Conservation (phyloP, 192 early-diverging fungal genomes). For the Rhizophagus sp. region DNA sequence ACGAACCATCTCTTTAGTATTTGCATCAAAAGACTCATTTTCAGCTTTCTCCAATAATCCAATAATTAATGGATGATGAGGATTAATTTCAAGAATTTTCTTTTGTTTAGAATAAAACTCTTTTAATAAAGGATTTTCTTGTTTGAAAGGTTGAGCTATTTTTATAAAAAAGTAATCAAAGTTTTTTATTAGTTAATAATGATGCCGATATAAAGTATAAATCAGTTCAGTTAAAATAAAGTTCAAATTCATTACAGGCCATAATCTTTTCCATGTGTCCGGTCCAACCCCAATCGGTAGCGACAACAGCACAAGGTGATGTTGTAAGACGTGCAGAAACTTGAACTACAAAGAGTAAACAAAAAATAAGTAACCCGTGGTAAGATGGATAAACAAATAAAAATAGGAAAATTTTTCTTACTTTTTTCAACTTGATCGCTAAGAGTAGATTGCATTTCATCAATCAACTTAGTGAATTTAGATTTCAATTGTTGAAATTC, state of each 20-base stretch:
- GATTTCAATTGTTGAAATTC: slow-evolving; percentile 50
- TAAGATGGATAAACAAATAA: neutral
- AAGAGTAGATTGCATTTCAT: slow-evolving; percentile 56
- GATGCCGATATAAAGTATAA: too few relatives aligned
- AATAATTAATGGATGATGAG: slow-evolving; percentile 61
- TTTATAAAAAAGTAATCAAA: neutral
- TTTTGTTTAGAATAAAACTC: slow-evolving; percentile 55
- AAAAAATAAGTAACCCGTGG: neutral
- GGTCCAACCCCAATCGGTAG: slow-evolving; percentile 60
- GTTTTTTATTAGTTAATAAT: too few relatives aligned
- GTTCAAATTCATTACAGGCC: slow-evolving; percentile 33
- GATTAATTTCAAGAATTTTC: slow-evolving; percentile 72
- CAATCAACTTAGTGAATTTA: slow-evolving; percentile 54
- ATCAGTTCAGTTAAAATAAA: too few relatives aligned
- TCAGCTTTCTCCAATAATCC: slow-evolving; percentile 53
- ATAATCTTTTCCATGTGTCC: slow-evolving; percentile 66
- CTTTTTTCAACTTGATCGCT: slow-evolving; percentile 53
- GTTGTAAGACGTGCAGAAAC: slow-evolving; percentile 78
- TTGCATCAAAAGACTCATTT: slow-evolving; percentile 46
- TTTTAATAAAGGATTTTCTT: slow-evolving; percentile 49
- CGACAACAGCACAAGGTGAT: slow-evolving; percentile 75
- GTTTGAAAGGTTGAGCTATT: slow-evolving; percentile 52
- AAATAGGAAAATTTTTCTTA: neutral
- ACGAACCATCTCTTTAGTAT: slow-evolving; percentile 48
- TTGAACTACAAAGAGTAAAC: slow-evolving; percentile 50